These are phyloP conservation scores for Silene latifolia DNA, from an alignment of 148 eudicot genomes.

Conservation along the genomic window DNA sequence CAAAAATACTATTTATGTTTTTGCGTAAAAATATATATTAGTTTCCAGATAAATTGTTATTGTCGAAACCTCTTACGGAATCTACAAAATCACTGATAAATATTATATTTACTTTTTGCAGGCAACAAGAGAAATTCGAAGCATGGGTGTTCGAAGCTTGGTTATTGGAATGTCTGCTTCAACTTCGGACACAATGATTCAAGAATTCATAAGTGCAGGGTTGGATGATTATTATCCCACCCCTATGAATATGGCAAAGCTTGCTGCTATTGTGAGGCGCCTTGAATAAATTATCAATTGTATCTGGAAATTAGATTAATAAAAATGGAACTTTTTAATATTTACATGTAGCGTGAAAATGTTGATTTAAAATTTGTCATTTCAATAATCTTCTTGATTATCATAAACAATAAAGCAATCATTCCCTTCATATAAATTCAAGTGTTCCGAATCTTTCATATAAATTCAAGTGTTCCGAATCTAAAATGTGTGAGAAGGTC, in stretches of 20 bases:
- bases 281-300: background rate
- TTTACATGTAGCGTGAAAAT: background rate
- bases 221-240: constrained; percentile 20
- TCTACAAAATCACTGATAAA: background rate
- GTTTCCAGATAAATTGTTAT: too few species aligned
- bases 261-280: constrained; percentile 22
- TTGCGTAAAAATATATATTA: too few species aligned
- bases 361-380: background rate
- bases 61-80: background rate
- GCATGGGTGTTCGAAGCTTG: constrained; percentile 18
- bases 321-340: background rate
- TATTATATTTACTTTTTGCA: background rate
- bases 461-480: background rate
- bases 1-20: too few species aligned
- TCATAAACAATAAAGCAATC: background rate
- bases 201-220: constrained; percentile 22
- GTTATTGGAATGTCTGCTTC: constrained; percentile 25
- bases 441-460: too few species aligned
- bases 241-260: constrained; percentile 27
- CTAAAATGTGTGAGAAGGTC: background rate
- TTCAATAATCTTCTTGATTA: background rate
- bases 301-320: background rate
- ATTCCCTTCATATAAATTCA: too few species aligned
- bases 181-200: background rate
- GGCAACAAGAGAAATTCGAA: constrained; percentile 27